phyloP scores from a whole-genome alignment of 116 monocot species.

The Iris pallida region DNA sequence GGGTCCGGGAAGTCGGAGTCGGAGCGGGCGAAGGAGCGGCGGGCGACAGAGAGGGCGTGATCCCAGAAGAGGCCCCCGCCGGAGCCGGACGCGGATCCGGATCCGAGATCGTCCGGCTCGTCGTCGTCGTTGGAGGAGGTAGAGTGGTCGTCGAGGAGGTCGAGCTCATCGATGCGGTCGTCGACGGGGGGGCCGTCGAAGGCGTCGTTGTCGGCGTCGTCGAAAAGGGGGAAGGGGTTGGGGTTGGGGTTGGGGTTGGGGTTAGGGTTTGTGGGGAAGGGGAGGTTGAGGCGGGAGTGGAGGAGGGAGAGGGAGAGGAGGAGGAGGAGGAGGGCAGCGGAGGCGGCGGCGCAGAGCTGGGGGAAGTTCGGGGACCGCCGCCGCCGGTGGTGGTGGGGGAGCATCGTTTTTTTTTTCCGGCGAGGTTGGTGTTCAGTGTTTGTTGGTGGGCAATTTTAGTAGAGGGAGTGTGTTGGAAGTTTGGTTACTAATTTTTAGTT shows the following conservation, averaged over 20 bases:
- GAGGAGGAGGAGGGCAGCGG: conserved; percentile 8
- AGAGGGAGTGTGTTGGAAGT: neutral
- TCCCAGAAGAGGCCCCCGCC: neutral
- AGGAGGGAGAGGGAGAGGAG: conserved; percentile 4
- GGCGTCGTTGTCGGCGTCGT: conserved; percentile 20
- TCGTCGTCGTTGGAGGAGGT: neutral
- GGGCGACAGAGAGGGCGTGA: conserved; percentile 7
- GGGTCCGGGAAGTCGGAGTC: neutral
- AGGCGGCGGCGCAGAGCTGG: conserved; percentile 2
- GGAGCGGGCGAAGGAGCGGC: conserved; percentile 11
- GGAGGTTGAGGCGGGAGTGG: conserved; percentile 2
- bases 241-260: neutral
- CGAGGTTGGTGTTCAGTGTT: neutral
- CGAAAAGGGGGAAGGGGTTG: neutral
- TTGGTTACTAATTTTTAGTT: too few species aligned
- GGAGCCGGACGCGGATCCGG: neutral
- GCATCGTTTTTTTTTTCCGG: neutral
- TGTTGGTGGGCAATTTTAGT: neutral
- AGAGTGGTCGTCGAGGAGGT: neutral
- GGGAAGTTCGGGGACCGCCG: conserved; percentile 3
- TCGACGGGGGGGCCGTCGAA: conserved; percentile 8
- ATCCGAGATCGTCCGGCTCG: neutral
- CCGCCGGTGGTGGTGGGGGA: neutral
- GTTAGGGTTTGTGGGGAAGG: neutral
- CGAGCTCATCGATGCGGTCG: conserved; percentile 9